A percentile compares a stretch with the other conserved stretches of the same genome.
These are phyloP conservation scores for Eucalyptus tenuipes DNA, from an alignment of 345 rosid genomes.

Conservation along the genomic window DNA sequence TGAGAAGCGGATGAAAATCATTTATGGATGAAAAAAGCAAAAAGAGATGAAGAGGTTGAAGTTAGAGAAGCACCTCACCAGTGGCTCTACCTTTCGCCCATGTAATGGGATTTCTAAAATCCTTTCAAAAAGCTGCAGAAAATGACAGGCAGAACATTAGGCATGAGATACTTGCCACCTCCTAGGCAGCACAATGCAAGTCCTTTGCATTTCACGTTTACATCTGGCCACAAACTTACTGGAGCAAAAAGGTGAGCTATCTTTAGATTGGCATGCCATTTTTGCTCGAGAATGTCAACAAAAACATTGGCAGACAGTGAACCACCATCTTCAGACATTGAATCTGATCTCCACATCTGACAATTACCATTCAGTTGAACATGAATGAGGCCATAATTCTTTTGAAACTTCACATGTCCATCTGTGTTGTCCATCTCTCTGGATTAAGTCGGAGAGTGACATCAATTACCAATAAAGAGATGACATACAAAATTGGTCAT, in stretches of 20 bases:
- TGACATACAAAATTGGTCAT: neutral
- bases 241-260: conserved; percentile 80
- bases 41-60: neutral
- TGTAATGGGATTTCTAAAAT: conserved; percentile 78
- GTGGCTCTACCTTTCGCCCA: conserved; percentile 97
- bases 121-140: conserved; percentile 79
- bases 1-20: neutral
- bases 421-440: conserved; percentile 81
- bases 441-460: neutral
- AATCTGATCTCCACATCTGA: conserved; percentile 79
- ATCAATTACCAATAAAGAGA: neutral
- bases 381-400: conserved; percentile 66
- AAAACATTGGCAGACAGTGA: conserved; percentile 87
- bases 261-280: conserved; percentile 90
- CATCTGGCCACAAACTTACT: conserved; percentile 34
- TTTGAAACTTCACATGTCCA: conserved; percentile 87
- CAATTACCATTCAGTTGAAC: conserved; percentile 86
- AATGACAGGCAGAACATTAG: neutral
- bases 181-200: neutral
- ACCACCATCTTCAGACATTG: conserved; percentile 77
- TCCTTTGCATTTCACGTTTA: neutral
- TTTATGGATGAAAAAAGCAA: neutral
- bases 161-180: neutral
- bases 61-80: conserved; percentile 98
- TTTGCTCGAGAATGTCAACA: conserved; percentile 71